Percentiles rank a stretch among this genome's conserved stretches.
phyloP scores from a whole-genome alignment of 140 eudicot genomes.

The Cichorium intybus region DNA sequence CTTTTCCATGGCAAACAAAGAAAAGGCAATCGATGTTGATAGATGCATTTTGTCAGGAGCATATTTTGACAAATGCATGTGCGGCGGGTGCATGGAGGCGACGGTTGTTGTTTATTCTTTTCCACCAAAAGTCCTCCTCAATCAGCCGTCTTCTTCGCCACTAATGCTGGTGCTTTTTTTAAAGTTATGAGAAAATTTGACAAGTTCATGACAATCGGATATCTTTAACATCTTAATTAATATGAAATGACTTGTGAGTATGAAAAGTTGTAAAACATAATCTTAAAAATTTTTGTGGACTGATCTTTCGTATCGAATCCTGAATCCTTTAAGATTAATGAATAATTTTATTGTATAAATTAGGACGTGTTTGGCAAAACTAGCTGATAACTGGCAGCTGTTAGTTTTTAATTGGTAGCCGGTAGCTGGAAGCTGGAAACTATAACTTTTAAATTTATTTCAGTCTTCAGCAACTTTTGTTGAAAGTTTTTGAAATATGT shows the following conservation, averaged over 20 bases:
- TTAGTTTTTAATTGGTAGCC: too few relatives aligned
- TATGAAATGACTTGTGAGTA: neutral
- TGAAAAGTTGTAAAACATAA: neutral
- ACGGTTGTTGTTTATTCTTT: conserved; percentile 10
- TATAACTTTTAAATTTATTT: too few relatives aligned
- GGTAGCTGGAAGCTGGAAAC: too few relatives aligned
- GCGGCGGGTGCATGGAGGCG: conserved; percentile 17
- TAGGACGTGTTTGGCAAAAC: too few relatives aligned
- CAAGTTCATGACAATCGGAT: neutral
- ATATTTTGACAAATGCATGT: conserved; percentile 25
- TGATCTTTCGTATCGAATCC: neutral
- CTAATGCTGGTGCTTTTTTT: conserved; percentile 4
- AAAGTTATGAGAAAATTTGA: neutral
- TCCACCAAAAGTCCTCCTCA: conserved; percentile 22
- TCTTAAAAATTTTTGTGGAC: neutral
- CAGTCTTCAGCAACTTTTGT: too few relatives aligned
- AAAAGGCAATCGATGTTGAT: neutral
- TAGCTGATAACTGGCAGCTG: too few relatives aligned
- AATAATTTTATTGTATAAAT: too few relatives aligned
- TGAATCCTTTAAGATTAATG: too few relatives aligned
- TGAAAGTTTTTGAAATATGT: too few relatives aligned
- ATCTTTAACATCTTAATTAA: neutral
- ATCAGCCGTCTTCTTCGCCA: conserved; percentile 19
- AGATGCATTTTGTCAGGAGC: neutral
- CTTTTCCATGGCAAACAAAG: neutral